Conservation (phyloP, 495 filamentous ascomycete species). For the Aspergillus bridgeri region DNA sequence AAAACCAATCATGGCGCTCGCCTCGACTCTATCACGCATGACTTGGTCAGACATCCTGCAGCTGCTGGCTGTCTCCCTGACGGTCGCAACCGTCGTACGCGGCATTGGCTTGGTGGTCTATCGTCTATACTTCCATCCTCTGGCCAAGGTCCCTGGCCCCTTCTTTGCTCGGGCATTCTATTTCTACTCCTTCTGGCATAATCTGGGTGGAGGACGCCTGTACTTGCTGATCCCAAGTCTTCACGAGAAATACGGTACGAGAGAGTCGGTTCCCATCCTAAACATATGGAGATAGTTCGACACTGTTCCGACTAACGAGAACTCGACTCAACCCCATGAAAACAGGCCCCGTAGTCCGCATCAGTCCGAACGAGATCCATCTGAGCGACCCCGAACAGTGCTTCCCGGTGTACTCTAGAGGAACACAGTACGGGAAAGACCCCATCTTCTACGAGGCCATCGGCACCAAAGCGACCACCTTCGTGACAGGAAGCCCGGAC, state of each 20-base stretch:
- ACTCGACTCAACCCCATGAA: too few relatives aligned
- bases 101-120: constrained; percentile 9
- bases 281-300: too few relatives aligned
- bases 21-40: constrained; percentile 1
- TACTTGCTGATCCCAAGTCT: constrained; percentile 16
- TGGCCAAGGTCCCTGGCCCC: constrained; percentile 24
- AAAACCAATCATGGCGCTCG: neutral
- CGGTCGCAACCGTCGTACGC: constrained; percentile 1
- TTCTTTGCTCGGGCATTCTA: constrained; percentile 11
- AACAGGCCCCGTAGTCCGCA: constrained; percentile 33
- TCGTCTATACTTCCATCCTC: constrained; percentile 30
- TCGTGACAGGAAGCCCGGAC: constrained; percentile 23
- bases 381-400: constrained; percentile 36
- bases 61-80: constrained; percentile 6
- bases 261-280: neutral
- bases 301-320: too few relatives aligned
- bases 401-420: constrained; percentile 33
- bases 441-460: constrained; percentile 18
- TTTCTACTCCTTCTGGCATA: constrained; percentile 20
- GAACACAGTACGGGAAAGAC: constrained; percentile 29
- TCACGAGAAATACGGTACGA: constrained; percentile 18
- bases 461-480: constrained; percentile 15
- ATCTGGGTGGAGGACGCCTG: constrained; percentile 10
- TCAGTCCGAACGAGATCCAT: constrained; percentile 37
- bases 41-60: neutral